Evolutionary conservation across 345 rosid species (phyloP).

Genomic region (Salix purpurea): DNA sequence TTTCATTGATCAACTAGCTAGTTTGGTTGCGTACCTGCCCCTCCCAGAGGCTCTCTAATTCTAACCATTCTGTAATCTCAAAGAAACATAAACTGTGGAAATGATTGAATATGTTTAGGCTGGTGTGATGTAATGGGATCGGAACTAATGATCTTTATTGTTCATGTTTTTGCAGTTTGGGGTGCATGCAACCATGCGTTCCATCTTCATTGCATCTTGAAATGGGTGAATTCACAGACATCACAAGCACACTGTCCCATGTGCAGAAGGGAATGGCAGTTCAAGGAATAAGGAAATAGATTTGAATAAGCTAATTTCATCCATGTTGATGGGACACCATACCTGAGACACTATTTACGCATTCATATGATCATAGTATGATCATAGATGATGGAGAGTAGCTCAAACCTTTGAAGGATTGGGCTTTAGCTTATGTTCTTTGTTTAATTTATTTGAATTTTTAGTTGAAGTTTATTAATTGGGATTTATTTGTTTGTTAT

Average conservation of each 20-base stretch:
- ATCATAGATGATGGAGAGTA: too few species aligned
- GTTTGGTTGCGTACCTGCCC: neutral
- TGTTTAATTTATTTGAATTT: too few species aligned
- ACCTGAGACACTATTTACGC: too few species aligned
- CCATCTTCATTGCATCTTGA: constrained; percentile 93
- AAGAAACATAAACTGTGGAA: neutral
- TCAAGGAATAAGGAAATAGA: constrained; percentile 7
- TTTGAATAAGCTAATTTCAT: neutral
- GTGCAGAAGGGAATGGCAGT: constrained; percentile 56
- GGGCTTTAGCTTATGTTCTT: too few species aligned
- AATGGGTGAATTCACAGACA: constrained; percentile 89
- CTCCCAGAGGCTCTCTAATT: neutral
- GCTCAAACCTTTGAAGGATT: too few species aligned
- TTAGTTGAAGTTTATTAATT: too few species aligned
- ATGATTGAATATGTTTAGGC: neutral
- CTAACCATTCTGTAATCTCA: neutral
- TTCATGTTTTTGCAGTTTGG: constrained; percentile 20
- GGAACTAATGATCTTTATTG: neutral
- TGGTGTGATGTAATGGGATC: neutral
- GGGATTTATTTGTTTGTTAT: too few species aligned
- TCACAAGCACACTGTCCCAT: constrained; percentile 89
- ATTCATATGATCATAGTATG: too few species aligned
- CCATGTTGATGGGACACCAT: too few species aligned
- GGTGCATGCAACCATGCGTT: constrained; percentile 39
- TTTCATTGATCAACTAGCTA: neutral